Evolutionary conservation across 495 filamentous ascomycete genomes (phyloP).

Genomic region (Tuber borchii): DNA sequence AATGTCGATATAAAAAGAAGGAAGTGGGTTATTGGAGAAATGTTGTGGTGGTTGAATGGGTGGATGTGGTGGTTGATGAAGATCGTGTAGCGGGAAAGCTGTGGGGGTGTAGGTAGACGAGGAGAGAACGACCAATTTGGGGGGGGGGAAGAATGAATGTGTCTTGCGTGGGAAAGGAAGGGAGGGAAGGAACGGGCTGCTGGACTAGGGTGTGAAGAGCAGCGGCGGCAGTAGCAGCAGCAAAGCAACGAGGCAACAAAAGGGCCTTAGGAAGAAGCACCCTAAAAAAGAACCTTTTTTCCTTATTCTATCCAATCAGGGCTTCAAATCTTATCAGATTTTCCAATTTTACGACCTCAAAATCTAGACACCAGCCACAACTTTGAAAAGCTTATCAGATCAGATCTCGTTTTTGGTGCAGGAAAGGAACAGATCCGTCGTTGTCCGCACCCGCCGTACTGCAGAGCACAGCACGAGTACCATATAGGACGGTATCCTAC

Average conservation of each 20-base stretch:
- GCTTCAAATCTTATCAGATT: not conserved
- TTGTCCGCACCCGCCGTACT: not conserved
- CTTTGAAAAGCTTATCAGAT: constrained; percentile 25
- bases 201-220: constrained; percentile 16
- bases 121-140: constrained; percentile 34
- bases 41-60: constrained; percentile 27
- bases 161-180: constrained; percentile 25
- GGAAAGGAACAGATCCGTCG: constrained; percentile 7
- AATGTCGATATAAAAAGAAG: constrained; percentile 31
- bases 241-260: constrained; percentile 23
- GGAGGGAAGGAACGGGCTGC: constrained; percentile 21
- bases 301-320: not conserved
- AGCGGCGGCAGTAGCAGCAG: constrained; percentile 25
- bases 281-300: not conserved
- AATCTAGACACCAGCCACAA: constrained; percentile 24
- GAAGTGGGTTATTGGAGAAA: constrained; percentile 28
- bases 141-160: constrained; percentile 21
- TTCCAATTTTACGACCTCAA: constrained; percentile 16
- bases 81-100: constrained; percentile 37
- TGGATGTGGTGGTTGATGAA: constrained; percentile 37
- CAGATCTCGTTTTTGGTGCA: constrained; percentile 7
- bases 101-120: constrained; percentile 37
- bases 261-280: not conserved
- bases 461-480: not conserved
- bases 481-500: not conserved